Conservation (phyloP, 257 asterid species). For the Solanum rostratum region DNA sequence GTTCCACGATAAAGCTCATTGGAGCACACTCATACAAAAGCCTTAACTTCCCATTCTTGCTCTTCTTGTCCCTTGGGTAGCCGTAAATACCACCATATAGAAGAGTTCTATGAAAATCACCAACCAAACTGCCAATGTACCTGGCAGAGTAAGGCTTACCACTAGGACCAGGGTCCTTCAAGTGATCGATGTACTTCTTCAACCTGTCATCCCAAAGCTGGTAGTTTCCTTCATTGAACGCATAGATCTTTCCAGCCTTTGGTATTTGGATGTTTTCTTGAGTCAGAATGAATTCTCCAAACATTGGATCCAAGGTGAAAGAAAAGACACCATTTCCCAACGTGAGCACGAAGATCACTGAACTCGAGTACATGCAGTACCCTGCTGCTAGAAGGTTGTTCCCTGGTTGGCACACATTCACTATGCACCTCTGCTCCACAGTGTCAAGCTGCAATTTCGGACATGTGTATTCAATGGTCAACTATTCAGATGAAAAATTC, state of each 20-base stretch:
- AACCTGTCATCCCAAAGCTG: constrained; percentile 63
- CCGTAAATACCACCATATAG: constrained; percentile 76
- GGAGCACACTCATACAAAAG: constrained; percentile 87
- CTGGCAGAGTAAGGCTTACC: constrained; percentile 76
- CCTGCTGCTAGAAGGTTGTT: constrained; percentile 79
- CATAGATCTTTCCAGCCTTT: constrained; percentile 43
- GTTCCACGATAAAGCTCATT: constrained; percentile 70
- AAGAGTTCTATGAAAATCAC: constrained; percentile 67
- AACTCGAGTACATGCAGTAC: constrained; percentile 74
- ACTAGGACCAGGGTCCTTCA: constrained; percentile 56
- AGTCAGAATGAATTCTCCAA: constrained; percentile 65
- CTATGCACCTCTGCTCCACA: constrained; percentile 47
- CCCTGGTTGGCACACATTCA: constrained; percentile 87
- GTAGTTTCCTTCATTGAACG: constrained; percentile 85
- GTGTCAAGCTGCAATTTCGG: constrained; percentile 39
- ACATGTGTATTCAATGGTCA: not conserved
- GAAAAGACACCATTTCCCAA: constrained; percentile 58
- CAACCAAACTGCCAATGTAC: constrained; percentile 68
- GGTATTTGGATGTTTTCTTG: constrained; percentile 67
- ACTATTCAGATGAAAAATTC: not conserved
- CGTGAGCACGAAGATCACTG: constrained; percentile 57
- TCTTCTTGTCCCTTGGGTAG: constrained; percentile 54
- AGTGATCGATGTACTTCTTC: constrained; percentile 55
- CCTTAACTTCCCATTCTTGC: constrained; percentile 60
- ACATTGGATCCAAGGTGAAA: constrained; percentile 60